Percentiles rank a stretch among this genome's conserved stretches.
Conservation (phyloP, 2,329 filamentous ascomycete species). For the Gnomoniopsis smithogilvyi region DNA sequence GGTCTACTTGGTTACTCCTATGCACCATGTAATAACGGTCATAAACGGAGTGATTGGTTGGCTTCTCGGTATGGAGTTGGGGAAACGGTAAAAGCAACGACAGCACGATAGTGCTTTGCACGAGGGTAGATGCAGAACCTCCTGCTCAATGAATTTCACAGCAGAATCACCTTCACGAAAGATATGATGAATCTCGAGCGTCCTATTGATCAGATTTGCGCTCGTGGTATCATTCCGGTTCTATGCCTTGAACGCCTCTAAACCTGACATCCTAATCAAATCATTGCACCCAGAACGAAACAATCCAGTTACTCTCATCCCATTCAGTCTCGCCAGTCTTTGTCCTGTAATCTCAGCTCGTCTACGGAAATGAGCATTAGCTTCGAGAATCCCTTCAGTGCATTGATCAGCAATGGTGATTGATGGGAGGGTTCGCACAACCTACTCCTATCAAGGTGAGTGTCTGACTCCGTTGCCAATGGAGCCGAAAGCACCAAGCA, state of each 20-base stretch:
- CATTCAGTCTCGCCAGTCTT: background rate
- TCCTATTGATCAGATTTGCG: background rate
- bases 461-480: background rate
- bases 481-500: background rate
- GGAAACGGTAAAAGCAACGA: constrained; percentile 21
- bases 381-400: background rate
- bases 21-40: constrained; percentile 1
- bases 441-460: background rate
- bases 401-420: background rate
- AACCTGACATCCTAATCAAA: background rate
- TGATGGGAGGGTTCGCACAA: background rate
- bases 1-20: constrained; percentile 13
- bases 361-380: background rate
- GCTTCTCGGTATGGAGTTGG: constrained; percentile 43
- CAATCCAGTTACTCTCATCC: too few species aligned
- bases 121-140: background rate
- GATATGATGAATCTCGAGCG: background rate
- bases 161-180: background rate
- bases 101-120: constrained; percentile 4
- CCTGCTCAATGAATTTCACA: background rate
- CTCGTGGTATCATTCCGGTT: background rate
- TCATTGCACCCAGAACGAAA: background rate
- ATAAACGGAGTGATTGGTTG: constrained; percentile 24
- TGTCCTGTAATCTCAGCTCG: background rate
- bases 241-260: background rate